Conservation (phyloP, 1,139 yeast species). For the Casaregolazyma suthepensis region DNA sequence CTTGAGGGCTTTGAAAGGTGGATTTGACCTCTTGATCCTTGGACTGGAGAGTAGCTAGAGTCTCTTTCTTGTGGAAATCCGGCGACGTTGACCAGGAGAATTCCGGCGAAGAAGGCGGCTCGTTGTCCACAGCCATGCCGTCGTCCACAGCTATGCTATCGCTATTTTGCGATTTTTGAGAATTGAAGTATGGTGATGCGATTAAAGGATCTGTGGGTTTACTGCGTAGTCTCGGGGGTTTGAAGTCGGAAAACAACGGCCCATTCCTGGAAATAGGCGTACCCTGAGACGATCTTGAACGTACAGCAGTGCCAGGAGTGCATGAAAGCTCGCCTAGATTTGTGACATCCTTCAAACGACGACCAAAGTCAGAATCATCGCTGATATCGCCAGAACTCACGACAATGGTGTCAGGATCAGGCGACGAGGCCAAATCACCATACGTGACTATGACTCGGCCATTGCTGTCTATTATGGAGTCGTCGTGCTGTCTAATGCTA, state of each 20-base stretch:
- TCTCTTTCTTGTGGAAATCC: constrained; percentile 28
- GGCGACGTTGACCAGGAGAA: constrained; percentile 32
- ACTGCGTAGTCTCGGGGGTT: not conserved
- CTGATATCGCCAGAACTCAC: constrained; percentile 1
- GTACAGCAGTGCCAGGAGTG: not conserved
- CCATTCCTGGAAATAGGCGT: too few species aligned
- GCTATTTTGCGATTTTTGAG: not conserved
- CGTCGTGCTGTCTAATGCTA: not conserved
- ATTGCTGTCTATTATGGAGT: not conserved
- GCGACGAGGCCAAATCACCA: constrained; percentile 2
- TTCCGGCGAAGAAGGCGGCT: not conserved
- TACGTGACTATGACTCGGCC: constrained; percentile 2
- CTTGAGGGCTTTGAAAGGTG: not conserved
- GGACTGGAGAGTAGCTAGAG: constrained; percentile 17
- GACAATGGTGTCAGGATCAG: not conserved
- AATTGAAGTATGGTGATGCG: not conserved
- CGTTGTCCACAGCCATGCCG: not conserved
- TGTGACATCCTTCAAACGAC: not conserved
- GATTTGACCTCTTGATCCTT: not conserved
- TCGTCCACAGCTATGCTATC: not conserved
- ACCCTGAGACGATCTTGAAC: too few species aligned
- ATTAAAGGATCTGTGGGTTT: not conserved
- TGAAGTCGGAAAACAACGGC: not conserved
- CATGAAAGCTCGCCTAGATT: constrained; percentile 1
- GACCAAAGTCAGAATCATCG: not conserved